Percentiles rank a stretch among this genome's conserved stretches.
phyloP scores from a whole-genome alignment of 164 flowering plant species.

The Saururus chinensis region DNA sequence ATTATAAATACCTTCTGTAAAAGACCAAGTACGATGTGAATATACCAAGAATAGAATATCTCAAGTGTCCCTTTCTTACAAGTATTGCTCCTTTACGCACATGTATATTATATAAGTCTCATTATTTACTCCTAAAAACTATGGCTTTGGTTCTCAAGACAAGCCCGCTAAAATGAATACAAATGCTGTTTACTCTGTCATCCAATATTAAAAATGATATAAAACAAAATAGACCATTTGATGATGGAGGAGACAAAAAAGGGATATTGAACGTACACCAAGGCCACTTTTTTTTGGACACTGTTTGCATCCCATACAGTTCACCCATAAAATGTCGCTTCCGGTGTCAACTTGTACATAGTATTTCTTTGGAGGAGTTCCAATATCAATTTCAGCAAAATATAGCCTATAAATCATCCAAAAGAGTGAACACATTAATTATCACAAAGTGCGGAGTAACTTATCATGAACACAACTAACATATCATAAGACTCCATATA shows the following conservation, averaged over 20 bases:
- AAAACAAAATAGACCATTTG: too few relatives aligned
- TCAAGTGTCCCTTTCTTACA: too few relatives aligned
- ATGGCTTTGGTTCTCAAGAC: too few relatives aligned
- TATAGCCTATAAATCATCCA: slow-evolving; percentile 44
- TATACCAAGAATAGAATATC: too few relatives aligned
- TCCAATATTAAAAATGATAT: too few relatives aligned
- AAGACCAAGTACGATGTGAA: too few relatives aligned
- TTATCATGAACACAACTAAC: neutral
- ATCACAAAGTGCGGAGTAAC: neutral
- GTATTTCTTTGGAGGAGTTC: slow-evolving; percentile 70
- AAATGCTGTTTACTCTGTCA: too few relatives aligned
- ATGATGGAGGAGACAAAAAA: neutral
- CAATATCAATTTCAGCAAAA: slow-evolving; percentile 72
- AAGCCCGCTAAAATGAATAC: too few relatives aligned
- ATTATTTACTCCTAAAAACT: too few relatives aligned
- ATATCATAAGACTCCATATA: neutral
- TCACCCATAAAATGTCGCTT: slow-evolving; percentile 86
- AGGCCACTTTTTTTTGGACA: slow-evolving; percentile 76
- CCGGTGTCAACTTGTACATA: slow-evolving; percentile 94
- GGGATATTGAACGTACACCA: slow-evolving; percentile 39
- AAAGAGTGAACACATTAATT: neutral
- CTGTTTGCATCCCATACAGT: slow-evolving; percentile 65
- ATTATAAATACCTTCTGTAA: too few relatives aligned
- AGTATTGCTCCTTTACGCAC: too few relatives aligned
- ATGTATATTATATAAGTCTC: too few relatives aligned